A percentile compares a stretch with the other conserved stretches of the same genome.
Evolutionary conservation across 306 rosid species (phyloP).

Genomic region (Lotus japonicus): DNA sequence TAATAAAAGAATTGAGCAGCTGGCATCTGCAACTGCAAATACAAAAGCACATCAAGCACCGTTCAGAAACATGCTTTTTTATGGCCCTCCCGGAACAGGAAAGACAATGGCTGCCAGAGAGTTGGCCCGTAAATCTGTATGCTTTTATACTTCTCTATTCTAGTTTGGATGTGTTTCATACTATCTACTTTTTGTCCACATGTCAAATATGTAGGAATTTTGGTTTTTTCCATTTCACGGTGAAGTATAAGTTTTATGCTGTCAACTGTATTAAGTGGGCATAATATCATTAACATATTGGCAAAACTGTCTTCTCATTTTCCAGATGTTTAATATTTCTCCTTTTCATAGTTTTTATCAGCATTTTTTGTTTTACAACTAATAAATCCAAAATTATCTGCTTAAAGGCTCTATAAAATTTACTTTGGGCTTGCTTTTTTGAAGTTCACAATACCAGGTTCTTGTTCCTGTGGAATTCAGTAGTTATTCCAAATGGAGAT

Average conservation of each 20-base stretch:
- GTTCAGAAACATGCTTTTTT: constrained; percentile 92
- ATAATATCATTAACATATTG: not conserved
- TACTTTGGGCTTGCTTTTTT: not conserved
- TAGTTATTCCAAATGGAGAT: not conserved
- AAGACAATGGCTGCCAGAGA: constrained; percentile 99
- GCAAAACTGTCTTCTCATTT: not conserved
- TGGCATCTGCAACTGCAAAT: constrained; percentile 86
- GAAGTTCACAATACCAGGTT: not conserved
- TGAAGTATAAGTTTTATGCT: not conserved
- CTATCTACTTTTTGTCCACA: not conserved
- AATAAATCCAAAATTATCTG: not conserved
- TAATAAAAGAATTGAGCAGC: constrained; percentile 74
- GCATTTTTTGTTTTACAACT: not conserved
- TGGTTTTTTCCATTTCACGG: not conserved
- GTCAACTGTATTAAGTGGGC: not conserved
- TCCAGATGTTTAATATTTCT: not conserved
- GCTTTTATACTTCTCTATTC: constrained; percentile 19
- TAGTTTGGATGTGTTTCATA: not conserved
- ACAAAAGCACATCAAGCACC: constrained; percentile 98
- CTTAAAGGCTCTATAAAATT: not conserved
- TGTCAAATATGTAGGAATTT: not conserved
- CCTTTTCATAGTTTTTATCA: not conserved
- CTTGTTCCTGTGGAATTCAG: not conserved
- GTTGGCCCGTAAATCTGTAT: constrained; percentile 89
- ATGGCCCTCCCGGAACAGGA: constrained; percentile 99